Conservation (phyloP, 225 moss, liverwort and hornwort species). For the Physcomitrellopsis africana region DNA sequence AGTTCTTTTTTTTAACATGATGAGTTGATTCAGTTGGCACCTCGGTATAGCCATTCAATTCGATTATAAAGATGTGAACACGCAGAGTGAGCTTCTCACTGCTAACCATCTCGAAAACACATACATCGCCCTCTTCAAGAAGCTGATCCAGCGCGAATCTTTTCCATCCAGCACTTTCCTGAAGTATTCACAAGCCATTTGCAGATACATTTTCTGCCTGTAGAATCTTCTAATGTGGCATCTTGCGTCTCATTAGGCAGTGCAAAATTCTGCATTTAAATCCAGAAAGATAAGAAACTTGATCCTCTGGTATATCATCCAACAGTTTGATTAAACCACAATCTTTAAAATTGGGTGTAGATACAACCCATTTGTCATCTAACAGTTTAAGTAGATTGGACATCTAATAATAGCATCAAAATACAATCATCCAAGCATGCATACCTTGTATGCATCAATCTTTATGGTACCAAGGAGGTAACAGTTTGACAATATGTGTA, state of each 20-base stretch:
- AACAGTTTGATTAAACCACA: too few species aligned
- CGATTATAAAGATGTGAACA: constrained; percentile 40
- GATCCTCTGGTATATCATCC: neutral
- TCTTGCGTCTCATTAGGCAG: constrained; percentile 39
- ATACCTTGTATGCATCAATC: too few species aligned
- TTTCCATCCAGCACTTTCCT: constrained; percentile 47
- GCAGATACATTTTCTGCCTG: constrained; percentile 34
- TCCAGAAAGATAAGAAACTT: constrained; percentile 11
- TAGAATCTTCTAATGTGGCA: constrained; percentile 32
- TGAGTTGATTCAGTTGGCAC: constrained; percentile 21
- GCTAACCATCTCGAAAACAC: constrained; percentile 40
- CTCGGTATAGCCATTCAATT: constrained; percentile 28
- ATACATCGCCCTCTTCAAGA: constrained; percentile 42
- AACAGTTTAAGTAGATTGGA: too few species aligned
- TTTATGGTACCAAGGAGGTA: too few species aligned
- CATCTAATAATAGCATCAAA: neutral
- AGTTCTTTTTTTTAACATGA: neutral
- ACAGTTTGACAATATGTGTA: too few species aligned
- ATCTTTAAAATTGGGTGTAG: too few species aligned
- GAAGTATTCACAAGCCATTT: constrained; percentile 44
- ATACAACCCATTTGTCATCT: too few species aligned
- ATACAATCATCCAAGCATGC: too few species aligned
- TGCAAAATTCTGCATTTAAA: constrained; percentile 31
- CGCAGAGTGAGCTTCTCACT: constrained; percentile 27
- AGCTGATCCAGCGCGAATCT: constrained; percentile 37